Conservation (phyloP, 805 yeast species). For the Kregervanrija delftensis region DNA sequence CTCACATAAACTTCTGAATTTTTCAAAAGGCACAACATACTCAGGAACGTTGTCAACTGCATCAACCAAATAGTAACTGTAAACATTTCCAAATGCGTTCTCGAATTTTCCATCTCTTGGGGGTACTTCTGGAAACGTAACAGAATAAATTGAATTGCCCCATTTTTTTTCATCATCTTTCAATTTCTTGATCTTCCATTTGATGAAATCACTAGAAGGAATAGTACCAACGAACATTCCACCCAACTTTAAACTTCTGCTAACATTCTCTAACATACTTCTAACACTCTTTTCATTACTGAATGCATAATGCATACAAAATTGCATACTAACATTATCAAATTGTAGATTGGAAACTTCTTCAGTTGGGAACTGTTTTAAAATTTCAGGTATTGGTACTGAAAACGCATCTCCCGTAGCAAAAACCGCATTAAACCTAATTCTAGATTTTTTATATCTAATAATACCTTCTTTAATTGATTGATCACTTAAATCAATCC, state of each 20-base stretch:
- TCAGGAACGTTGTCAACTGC: slow-evolving; percentile 97
- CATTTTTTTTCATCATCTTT: slow-evolving; percentile 51
- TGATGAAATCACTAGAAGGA: slow-evolving; percentile 83
- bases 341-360: slow-evolving; percentile 59
- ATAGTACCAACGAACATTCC: slow-evolving; percentile 92
- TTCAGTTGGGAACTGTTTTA: slow-evolving; percentile 56
- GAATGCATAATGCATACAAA: slow-evolving; percentile 92
- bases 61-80: slow-evolving; percentile 76
- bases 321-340: slow-evolving; percentile 85
- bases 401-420: slow-evolving; percentile 92
- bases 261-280: slow-evolving; percentile 63
- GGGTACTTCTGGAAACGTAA: slow-evolving; percentile 71
- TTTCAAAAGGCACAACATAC: slow-evolving; percentile 91
- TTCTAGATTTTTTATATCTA: slow-evolving; percentile 51
- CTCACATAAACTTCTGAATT: slow-evolving; percentile 73
- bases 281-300: slow-evolving; percentile 77
- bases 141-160: slow-evolving; percentile 82
- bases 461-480: slow-evolving; percentile 79
- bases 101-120: slow-evolving; percentile 70
- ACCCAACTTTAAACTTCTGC: slow-evolving; percentile 69
- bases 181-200: slow-evolving; percentile 53
- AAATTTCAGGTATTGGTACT: slow-evolving; percentile 56
- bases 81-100: slow-evolving; percentile 76
- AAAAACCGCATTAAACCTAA: slow-evolving; percentile 51
- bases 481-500: slow-evolving; percentile 86